Evolutionary conservation across 192 early-diverging fungal species (phyloP).

Genomic region (Backusella mclennaniae): DNA sequence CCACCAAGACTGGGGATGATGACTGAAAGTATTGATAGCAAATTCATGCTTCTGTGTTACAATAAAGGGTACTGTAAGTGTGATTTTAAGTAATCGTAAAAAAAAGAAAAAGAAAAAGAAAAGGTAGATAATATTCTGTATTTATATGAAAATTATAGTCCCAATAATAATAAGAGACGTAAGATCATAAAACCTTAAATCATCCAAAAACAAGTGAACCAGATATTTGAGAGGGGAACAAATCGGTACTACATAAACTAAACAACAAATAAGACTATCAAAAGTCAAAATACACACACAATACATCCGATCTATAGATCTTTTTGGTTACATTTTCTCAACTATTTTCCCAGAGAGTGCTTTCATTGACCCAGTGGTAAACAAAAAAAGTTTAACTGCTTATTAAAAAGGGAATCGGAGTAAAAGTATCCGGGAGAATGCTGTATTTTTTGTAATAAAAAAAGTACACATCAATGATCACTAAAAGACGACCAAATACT

Average conservation of each 20-base stretch:
- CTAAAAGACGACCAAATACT: not conserved
- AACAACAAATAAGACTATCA: not conserved
- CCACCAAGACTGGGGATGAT: constrained; percentile 4
- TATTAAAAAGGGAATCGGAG: not conserved
- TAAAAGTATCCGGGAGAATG: not conserved
- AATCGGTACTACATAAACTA: not conserved
- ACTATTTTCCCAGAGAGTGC: not conserved
- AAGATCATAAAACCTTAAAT: constrained; percentile 1
- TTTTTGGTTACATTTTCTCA: not conserved
- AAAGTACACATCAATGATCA: not conserved
- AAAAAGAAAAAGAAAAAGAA: not conserved
- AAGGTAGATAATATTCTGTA: not conserved
- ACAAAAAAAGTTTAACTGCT: not conserved
- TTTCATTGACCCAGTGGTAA: not conserved
- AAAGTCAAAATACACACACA: not conserved
- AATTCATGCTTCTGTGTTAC: constrained; percentile 4
- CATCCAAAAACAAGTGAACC: not conserved
- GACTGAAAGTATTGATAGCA: not conserved
- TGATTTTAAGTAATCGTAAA: not conserved
- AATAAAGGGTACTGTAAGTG: not conserved
- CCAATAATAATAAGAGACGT: not conserved
- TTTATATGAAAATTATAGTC: not conserved
- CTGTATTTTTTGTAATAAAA: not conserved
- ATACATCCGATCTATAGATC: not conserved
- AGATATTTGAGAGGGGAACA: not conserved